A percentile compares a stretch with the other conserved stretches of the same genome.
Evolutionary conservation across 345 rosid genomes (phyloP).

Genomic region (Brassica napus): DNA sequence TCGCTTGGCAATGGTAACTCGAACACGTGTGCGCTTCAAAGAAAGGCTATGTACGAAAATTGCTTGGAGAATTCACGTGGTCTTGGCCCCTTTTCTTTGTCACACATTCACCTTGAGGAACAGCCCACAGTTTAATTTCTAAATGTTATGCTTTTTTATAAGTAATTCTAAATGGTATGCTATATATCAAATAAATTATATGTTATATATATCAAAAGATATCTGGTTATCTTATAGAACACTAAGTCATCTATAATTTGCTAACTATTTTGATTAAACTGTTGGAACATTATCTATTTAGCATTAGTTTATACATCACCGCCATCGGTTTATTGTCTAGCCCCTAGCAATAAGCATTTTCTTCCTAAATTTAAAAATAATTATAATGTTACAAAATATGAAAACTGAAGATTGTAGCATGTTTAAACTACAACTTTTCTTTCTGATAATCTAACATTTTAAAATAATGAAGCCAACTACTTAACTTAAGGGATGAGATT

Average conservation of each 20-base stretch:
- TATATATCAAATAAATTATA: too few species aligned
- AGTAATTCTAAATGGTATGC: too few species aligned
- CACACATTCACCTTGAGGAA: slow-evolving; percentile 34
- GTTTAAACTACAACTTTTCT: neutral
- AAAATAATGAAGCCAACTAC: neutral
- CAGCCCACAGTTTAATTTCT: too few species aligned
- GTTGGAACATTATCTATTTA: neutral
- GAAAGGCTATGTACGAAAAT: neutral
- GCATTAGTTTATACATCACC: neutral
- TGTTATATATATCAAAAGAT: neutral
- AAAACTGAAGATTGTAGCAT: neutral
- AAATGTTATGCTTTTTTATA: too few species aligned
- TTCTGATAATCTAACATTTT: neutral
- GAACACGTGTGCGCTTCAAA: slow-evolving; percentile 24
- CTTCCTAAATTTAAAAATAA: too few species aligned
- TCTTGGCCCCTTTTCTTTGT: slow-evolving; percentile 35
- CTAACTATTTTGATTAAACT: neutral
- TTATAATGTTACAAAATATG: neutral
- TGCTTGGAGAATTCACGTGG: slow-evolving; percentile 32
- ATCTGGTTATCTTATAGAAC: neutral
- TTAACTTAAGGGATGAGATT: neutral
- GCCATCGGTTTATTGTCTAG: neutral
- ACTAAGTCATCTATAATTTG: neutral
- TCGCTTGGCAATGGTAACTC: slow-evolving; percentile 22
- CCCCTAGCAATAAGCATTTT: neutral